Evolutionary conservation across 176 grass and related monocot genomes (phyloP).

Genomic region (barley (Hordeum vulgare)): MorexV3_pseudomolecules_assembly NC_058519.1:33213593-33214092

Average conservation of each 20-base stretch:
- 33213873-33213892: conserved; percentile 60
- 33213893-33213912: neutral
- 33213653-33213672: neutral
- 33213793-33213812: conserved; percentile 25
- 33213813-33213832: conserved; percentile 50
- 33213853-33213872: conserved; percentile 56
- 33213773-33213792: conserved; percentile 34
- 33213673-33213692: neutral
- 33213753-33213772: conserved; percentile 71
- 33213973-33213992: conserved; percentile 37
- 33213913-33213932: no score
- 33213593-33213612: neutral
- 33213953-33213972: conserved; percentile 1
- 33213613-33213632: neutral
- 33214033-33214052: conserved; percentile 55
- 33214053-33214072: conserved; percentile 28
- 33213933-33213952: neutral
- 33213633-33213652: neutral
- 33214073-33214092: neutral
- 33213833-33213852: conserved; percentile 42
- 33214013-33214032: conserved; percentile 38
- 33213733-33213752: conserved; percentile 56
- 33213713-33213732: neutral
- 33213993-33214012: conserved; percentile 55
- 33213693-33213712: neutral